Evolutionary conservation across 225 moss, liverwort and hornwort genomes (phyloP).

Genomic region (Physcomitrium patens): DNA sequence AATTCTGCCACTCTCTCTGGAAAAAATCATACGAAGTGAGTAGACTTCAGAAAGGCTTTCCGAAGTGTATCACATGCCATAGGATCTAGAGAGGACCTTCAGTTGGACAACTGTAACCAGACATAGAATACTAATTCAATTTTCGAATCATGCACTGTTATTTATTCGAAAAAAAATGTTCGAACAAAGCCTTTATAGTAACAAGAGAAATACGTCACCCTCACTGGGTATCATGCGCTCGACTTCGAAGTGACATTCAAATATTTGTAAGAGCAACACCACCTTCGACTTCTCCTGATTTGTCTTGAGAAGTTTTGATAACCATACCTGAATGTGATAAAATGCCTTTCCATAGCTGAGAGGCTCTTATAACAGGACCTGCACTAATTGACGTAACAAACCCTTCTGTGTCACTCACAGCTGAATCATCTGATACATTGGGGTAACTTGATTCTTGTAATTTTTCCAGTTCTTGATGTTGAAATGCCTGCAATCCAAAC

Average conservation of each 20-base stretch:
- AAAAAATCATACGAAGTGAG: constrained; percentile 7
- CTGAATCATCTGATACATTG: constrained; percentile 48
- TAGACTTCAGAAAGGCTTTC: background rate
- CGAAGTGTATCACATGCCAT: background rate
- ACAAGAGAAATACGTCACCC: constrained; percentile 2
- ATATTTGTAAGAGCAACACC: background rate
- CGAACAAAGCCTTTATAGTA: constrained; percentile 1
- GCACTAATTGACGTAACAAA: constrained; percentile 46
- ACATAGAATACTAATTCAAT: background rate
- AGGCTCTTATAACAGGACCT: constrained; percentile 63
- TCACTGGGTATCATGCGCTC: background rate
- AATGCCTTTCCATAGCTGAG: constrained; percentile 80
- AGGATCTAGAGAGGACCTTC: background rate
- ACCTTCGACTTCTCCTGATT: background rate
- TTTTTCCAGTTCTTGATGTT: constrained; percentile 82
- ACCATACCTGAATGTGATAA: constrained; percentile 72
- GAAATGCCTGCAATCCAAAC: constrained; percentile 58
- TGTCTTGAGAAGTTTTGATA: background rate
- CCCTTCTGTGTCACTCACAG: constrained; percentile 36
- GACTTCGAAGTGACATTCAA: constrained; percentile 1
- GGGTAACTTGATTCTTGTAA: constrained; percentile 60
- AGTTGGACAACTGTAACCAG: background rate
- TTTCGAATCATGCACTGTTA: background rate
- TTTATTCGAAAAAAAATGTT: background rate
- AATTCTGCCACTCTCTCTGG: constrained; percentile 65